phyloP scores from a whole-genome alignment of 805 yeast genomes.

The Saccharomyces paradoxus region DNA sequence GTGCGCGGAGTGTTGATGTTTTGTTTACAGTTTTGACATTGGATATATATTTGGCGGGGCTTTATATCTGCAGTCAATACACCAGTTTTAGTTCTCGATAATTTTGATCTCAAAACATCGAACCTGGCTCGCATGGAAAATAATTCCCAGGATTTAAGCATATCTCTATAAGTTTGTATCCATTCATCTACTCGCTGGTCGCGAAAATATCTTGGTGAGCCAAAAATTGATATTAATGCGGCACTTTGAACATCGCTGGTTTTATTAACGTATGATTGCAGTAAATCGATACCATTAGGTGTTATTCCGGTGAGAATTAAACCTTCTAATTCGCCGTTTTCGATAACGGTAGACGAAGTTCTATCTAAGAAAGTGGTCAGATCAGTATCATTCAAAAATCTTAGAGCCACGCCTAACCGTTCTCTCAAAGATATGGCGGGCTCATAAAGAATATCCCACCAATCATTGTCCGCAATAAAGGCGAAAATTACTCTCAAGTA shows the following conservation, averaged over 20 bases:
- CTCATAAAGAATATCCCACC: constrained; percentile 94
- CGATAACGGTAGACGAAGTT: constrained; percentile 62
- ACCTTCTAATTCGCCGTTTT: constrained; percentile 84
- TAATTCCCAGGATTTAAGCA: constrained; percentile 73
- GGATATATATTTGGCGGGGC: constrained; percentile 70
- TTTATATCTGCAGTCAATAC: constrained; percentile 39
- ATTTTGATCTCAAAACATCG: constrained; percentile 67
- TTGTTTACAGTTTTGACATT: constrained; percentile 77
- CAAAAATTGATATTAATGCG: constrained; percentile 68
- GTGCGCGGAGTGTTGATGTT: constrained; percentile 38
- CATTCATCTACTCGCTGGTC: constrained; percentile 71
- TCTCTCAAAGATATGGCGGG: constrained; percentile 81
- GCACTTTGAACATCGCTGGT: constrained; percentile 92
- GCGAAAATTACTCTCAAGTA: constrained; percentile 89
- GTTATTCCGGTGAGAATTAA: constrained; percentile 87
- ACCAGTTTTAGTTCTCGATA: constrained; percentile 49
- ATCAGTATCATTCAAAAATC: constrained; percentile 76
- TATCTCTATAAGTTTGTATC: constrained; percentile 58
- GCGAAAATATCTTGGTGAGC: constrained; percentile 72
- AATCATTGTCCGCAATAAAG: constrained; percentile 84
- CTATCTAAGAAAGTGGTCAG: constrained; percentile 62
- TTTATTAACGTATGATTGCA: constrained; percentile 81
- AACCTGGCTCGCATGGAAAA: constrained; percentile 75
- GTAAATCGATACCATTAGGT: constrained; percentile 66
- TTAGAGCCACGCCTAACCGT: constrained; percentile 79